Evolutionary conservation across 768 basidiomycete species (phyloP), one percentile per base, ranked within the genome.

Genomic region (Myochromella boudieri): DNA sequence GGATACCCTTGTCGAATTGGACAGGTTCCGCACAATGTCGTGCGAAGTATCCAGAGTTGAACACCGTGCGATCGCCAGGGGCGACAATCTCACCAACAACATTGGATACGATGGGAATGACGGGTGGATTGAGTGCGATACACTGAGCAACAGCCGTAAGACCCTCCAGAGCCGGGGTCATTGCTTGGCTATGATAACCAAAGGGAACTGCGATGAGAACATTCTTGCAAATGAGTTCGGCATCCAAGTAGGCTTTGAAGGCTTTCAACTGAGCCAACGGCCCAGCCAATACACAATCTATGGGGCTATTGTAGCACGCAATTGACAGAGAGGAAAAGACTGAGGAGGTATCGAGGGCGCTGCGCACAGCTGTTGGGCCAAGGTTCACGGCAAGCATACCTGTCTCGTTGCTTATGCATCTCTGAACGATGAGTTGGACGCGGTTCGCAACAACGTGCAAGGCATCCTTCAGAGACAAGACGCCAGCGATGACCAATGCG

Each of bases 121-220:
- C 68, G 0, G 86, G 83, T 1, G 81, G 52, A 14, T 59, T 63
- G 31, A 81, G 52, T 0, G 60, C 57, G 27, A 80, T 55, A 5
- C 55, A 60, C 8, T 54, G 57, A 9, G 75, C 72, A 3, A 80
- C 51, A 0, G 52, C 52, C 27, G 60, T 64, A 24, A 88, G 71
- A 37, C 76, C 76, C n/a, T 71, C 65, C 11, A 81, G 50, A 9
- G 86, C 54, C 0, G 83, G 77, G 5, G 62, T 59, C 85, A 89
- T 85, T 1, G 81, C 77, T n/a, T 66, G 46, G 34, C 81, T 84
- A 63, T 90, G 87, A 56, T 79, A 85, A 1, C 78, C 87, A 49
- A 78, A 84, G 1, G 80, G 78, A 7, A 84, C 78, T 4, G 68
- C 52, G 1, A 89, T 68, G 33, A 74, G 55, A 12, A 68, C 60